Base-by-base conservation (phyloP, 2,329 filamentous ascomycete species). In the Venturiaceae sp. region DNA sequence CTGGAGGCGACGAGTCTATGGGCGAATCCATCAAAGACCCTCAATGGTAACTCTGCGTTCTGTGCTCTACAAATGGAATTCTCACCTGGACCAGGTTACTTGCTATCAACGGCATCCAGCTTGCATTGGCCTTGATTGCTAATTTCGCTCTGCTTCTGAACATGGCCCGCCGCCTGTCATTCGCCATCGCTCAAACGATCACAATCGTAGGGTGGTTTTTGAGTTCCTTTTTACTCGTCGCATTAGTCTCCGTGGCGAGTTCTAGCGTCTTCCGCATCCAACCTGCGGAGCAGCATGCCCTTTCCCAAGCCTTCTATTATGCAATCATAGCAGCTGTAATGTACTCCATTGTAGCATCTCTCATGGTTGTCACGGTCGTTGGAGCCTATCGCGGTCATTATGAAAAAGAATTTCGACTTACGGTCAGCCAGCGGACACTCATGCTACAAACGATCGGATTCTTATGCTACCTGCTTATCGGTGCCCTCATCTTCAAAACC, bases 281-380 rank as follows among this genome's bases (percentile, higher is more conserved):
- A 21, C 72, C 76, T 0, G 69, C 69, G 14, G 59, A 68, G 41
- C 67, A 72, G 11, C 76, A 78, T 62, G 74, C 79, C 1, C 67
- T 84, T 26, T 78, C 78, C 0, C 78, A 82, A 63, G 79, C 80
- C 6, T 84, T 78, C 66, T 85, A 84, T 65, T 84, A 83, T 62
- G 82, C 74, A 1, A 77, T 82, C 56, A 80, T 82, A 58, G 82
- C 82, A 4, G 79, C 81, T 2, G 74, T 66, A 0, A 66, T 83
- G 3, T 84, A 84, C 64, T 79, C 81, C 60, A 72, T 83, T 56
- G 77, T 84, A 39, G 74, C 79, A 1, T 73, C 73, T 2, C 66
- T 84, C 8, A 78, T 84, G 75, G 71, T 77, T 32, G 63, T 82
- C 8, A 84, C 82, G 0, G 78, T 81, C 0, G 76, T 75, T 58